phyloP scores from a whole-genome alignment of 2,329 filamentous ascomycete genomes.

The Grosmannia clavigera region DNA sequence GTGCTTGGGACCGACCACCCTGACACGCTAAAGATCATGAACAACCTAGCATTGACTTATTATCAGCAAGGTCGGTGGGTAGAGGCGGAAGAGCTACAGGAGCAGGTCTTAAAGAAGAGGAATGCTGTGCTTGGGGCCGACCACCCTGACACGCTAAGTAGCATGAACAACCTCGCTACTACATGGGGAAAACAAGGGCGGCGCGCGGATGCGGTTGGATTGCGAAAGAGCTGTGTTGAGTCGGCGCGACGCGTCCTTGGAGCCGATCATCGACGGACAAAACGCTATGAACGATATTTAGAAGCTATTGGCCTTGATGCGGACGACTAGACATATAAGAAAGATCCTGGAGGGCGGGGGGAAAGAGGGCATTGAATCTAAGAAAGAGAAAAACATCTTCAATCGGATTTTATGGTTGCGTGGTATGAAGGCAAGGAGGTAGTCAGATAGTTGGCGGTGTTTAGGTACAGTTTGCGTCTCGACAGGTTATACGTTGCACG shows the following conservation, averaged over 20 bases:
- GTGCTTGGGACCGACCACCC: slow-evolving; percentile 2
- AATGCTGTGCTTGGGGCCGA: neutral
- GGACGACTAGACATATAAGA: neutral
- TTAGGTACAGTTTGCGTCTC: too few species aligned
- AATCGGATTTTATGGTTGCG: too few species aligned
- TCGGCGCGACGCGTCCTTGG: neutral
- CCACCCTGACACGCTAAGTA: slow-evolving; percentile 1
- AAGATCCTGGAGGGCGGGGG: neutral
- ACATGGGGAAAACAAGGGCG: neutral
- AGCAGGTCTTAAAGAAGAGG: neutral
- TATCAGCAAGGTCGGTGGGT: neutral
- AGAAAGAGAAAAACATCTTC: neutral
- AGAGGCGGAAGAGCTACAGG: slow-evolving; percentile 7
- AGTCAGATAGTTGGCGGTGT: too few species aligned
- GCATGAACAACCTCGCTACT: neutral
- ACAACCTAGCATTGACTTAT: neutral
- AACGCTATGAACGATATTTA: neutral
- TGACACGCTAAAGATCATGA: neutral
- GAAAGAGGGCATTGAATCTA: neutral
- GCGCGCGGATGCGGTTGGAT: neutral
- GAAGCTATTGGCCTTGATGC: neutral
- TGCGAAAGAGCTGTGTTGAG: neutral
- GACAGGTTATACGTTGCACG: too few species aligned
- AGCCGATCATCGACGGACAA: neutral
- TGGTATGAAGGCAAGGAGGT: too few species aligned